A percentile compares a stretch with the other conserved stretches of the same genome.
Evolutionary conservation across 192 early-diverging fungal genomes (phyloP).

Genomic region (Polychytrium aggregatum): DNA sequence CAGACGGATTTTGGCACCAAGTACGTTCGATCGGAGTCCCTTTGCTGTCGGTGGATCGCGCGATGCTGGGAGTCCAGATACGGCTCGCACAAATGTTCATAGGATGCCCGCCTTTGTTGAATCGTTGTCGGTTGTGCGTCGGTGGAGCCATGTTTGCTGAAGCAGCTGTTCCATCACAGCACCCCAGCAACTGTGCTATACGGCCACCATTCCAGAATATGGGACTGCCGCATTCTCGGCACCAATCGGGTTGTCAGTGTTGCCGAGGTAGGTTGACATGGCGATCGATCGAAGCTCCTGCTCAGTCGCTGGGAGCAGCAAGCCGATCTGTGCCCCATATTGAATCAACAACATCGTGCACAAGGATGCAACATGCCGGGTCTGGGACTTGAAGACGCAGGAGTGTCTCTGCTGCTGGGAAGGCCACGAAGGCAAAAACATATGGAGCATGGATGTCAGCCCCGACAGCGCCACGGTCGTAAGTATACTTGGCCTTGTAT

Average conservation of each 20-base stretch:
- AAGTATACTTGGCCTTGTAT: slow-evolving; percentile 2
- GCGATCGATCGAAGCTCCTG: too few relatives aligned
- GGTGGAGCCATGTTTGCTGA: neutral
- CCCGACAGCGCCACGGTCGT: slow-evolving; percentile 33
- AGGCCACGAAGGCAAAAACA: slow-evolving; percentile 68
- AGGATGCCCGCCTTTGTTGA: neutral
- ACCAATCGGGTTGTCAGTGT: slow-evolving; percentile 48
- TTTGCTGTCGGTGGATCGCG: too few relatives aligned
- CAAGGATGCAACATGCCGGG: slow-evolving; percentile 61
- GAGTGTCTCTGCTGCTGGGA: slow-evolving; percentile 63
- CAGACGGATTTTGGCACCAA: slow-evolving; percentile 17
- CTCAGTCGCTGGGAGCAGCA: too few relatives aligned
- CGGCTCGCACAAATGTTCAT: neutral
- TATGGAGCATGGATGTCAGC: slow-evolving; percentile 66
- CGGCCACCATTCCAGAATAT: slow-evolving; percentile 71
- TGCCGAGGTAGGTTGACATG: slow-evolving; percentile 35
- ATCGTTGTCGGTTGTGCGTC: neutral
- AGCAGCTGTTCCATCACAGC: neutral
- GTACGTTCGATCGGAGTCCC: slow-evolving; percentile 2
- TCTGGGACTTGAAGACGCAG: slow-evolving; percentile 45
- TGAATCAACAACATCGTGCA: slow-evolving; percentile 1
- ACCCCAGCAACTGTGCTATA: slow-evolving; percentile 27
- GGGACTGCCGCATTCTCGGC: slow-evolving; percentile 57
- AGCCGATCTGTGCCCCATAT: slow-evolving; percentile 1
- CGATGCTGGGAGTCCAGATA: too few relatives aligned